phyloP scores from a whole-genome alignment of 805 yeast species.

The Scheffersomyces stipitis region DNA sequence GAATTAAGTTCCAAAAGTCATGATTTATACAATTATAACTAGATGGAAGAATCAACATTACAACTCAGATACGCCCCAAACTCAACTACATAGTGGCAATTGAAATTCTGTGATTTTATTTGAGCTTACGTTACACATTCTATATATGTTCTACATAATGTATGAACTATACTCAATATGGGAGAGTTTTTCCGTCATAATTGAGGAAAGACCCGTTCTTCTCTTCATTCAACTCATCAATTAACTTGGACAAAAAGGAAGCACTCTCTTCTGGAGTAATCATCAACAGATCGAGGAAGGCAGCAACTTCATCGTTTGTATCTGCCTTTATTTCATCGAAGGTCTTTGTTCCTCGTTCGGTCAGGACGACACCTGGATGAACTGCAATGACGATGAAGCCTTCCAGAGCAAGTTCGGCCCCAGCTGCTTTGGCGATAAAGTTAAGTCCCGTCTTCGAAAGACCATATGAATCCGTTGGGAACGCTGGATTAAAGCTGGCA shows the following conservation, averaged over 20 bases:
- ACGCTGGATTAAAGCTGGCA: slow-evolving; percentile 11
- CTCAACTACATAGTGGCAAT: too few species aligned
- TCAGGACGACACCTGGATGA: slow-evolving; percentile 43
- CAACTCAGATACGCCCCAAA: too few species aligned
- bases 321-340: neutral
- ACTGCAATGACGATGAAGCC: slow-evolving; percentile 28
- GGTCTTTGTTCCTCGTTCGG: slow-evolving; percentile 27
- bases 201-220: slow-evolving; percentile 24
- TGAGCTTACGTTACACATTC: too few species aligned
- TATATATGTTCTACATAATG: too few species aligned
- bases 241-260: slow-evolving; percentile 8
- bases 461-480: slow-evolving; percentile 25
- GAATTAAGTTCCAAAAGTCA: too few species aligned
- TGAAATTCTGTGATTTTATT: too few species aligned
- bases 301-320: neutral
- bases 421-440: slow-evolving; percentile 23
- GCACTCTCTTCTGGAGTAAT: slow-evolving; percentile 4
- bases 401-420: slow-evolving; percentile 20
- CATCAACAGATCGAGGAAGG: neutral
- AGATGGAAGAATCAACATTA: too few species aligned
- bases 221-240: slow-evolving; percentile 16
- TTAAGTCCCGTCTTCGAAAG: slow-evolving; percentile 39
- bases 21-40: too few species aligned
- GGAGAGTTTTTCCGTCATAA: slow-evolving; percentile 16
- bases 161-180: neutral